phyloP scores from a whole-genome alignment of 495 filamentous ascomycete species.

The Xylaria palmicola region DNA sequence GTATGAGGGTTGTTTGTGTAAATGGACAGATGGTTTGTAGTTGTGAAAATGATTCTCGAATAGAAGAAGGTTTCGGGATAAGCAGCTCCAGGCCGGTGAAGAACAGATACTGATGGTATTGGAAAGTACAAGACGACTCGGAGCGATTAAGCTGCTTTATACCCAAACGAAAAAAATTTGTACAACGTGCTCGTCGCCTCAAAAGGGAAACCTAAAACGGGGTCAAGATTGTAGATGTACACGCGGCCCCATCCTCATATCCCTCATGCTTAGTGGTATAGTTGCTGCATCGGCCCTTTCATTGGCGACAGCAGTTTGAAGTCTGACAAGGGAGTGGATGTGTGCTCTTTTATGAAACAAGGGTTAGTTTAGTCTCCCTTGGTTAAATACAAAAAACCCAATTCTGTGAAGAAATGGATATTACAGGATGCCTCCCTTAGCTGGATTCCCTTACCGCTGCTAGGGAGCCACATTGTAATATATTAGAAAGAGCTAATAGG shows the following conservation, averaged over 20 bases:
- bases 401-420: too few species aligned
- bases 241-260: too few species aligned
- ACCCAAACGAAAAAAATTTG: background rate
- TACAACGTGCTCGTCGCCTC: too few species aligned
- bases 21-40: background rate
- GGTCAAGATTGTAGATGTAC: too few species aligned
- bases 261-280: background rate
- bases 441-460: too few species aligned
- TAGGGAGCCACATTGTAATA: too few species aligned
- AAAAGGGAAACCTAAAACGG: too few species aligned
- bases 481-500: too few species aligned
- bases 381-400: background rate
- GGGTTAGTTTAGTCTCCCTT: background rate
- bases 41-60: background rate
- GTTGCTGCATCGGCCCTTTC: background rate
- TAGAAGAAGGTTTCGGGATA: background rate
- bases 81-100: background rate
- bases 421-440: too few species aligned
- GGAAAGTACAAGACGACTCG: background rate
- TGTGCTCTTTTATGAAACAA: background rate
- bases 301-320: background rate
- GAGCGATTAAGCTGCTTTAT: background rate
- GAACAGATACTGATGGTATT: background rate
- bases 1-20: background rate
- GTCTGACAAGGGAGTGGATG: background rate